Evolutionary conservation across 179 eudicot species (phyloP), one percentile per base, ranked within the genome.

Genomic region (Carnegiea gigantea): DNA sequence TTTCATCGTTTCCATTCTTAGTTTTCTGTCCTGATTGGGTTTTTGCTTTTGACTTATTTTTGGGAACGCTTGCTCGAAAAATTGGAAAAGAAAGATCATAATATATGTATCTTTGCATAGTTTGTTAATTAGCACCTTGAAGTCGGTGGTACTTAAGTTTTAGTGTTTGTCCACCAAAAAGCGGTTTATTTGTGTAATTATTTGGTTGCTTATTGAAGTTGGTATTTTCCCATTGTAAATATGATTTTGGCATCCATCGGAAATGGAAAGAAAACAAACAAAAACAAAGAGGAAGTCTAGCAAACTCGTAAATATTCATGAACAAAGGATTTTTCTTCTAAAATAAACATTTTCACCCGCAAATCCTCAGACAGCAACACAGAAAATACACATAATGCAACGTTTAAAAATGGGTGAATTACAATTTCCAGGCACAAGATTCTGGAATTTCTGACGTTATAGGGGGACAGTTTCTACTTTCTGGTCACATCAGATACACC

Each of bases 81-180:
- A 78, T 72, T 82, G 80, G 14, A 44, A 65, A 53, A 53, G 9
- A 68, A 68, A 30, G 33, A 24, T n/a, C 20, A 70, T 28, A 15
- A 70, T 28, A 15, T 36, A 33, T 70, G 44, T 65, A 21, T 28
- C 77, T 77, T 54, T 82, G 70, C 54, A 4, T 11, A 76, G 68
- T 72, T 80, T 77, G 73, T 70, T 68, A 65, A 84, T 74, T 53
- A 9, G 23, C 30, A 79, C 43, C 70, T 73, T 72, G 73, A 43
- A 77, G 20, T 77, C 78, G 85, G 85, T 64, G 85, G 75, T 75
- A 68, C 9, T 36, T 70, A 36, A 30, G 43, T 70, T 73, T 82
- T 83, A 72, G 72, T 78, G 62, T 70, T 20, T 82, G 77, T 68
- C 65, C 79, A 62, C 82, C 76, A 70, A 70, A 70, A 75, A 70